phyloP scores from a whole-genome alignment of 805 yeast species.

The Candida tibetensis region DNA sequence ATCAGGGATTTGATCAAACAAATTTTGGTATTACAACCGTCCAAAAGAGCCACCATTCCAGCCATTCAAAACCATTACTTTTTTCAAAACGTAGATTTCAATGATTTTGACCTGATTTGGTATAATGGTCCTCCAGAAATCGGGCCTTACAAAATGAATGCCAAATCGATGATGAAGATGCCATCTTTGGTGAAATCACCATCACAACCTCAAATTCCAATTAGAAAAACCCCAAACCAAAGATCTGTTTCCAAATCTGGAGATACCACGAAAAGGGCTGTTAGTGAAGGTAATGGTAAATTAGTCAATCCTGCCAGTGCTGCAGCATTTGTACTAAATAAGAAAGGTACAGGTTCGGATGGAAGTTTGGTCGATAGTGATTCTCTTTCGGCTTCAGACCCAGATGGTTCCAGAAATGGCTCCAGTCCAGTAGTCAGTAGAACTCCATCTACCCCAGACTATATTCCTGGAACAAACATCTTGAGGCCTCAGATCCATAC shows the following conservation, averaged over 20 bases:
- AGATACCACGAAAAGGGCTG: conserved; percentile 1
- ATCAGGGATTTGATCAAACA: conserved; percentile 66
- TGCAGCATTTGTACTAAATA: conserved; percentile 40
- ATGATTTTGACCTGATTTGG: conserved; percentile 68
- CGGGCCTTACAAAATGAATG: conserved; percentile 70
- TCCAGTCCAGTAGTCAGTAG: conserved; percentile 18
- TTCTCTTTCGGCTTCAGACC: not conserved
- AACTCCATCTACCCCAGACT: conserved; percentile 31
- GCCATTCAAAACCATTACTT: conserved; percentile 68
- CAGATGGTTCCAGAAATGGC: conserved; percentile 14
- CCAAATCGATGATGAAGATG: conserved; percentile 75
- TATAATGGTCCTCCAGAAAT: conserved; percentile 59
- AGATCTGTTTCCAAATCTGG: not conserved
- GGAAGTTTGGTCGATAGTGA: conserved; percentile 7
- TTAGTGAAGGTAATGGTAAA: conserved; percentile 8
- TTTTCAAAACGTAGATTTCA: conserved; percentile 68
- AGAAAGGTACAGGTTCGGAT: conserved; percentile 15
- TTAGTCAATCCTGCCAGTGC: conserved; percentile 29
- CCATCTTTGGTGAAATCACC: conserved; percentile 37
- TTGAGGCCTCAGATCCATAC: conserved; percentile 50
- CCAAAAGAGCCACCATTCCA: conserved; percentile 54
- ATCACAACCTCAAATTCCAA: conserved; percentile 13
- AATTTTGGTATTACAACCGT: conserved; percentile 70
- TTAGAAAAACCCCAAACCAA: conserved; percentile 7
- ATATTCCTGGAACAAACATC: conserved; percentile 59